A percentile compares a stretch with the other conserved stretches of the same genome.
Evolutionary conservation across 495 filamentous ascomycete species (phyloP).

Genomic region (Aspergillus affinis): DNA sequence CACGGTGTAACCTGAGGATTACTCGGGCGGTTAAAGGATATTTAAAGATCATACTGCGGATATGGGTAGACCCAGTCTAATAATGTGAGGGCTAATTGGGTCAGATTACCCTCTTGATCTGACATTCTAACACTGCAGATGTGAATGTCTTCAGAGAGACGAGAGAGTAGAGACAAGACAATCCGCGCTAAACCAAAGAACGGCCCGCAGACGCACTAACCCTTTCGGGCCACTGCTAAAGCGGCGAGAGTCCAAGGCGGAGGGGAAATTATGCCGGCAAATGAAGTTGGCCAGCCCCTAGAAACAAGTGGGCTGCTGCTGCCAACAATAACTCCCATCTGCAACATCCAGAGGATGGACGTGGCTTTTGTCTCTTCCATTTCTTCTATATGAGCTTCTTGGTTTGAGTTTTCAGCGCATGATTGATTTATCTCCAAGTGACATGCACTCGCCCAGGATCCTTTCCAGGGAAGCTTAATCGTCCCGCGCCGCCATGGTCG

Average conservation of each 20-base stretch:
- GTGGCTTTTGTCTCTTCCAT: too few species aligned
- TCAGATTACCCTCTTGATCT: too few species aligned
- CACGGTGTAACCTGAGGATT: background rate
- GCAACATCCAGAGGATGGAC: background rate
- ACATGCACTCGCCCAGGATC: background rate
- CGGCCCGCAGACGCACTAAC: background rate
- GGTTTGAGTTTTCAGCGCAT: background rate
- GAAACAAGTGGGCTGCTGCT: background rate
- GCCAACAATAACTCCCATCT: background rate
- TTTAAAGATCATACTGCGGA: background rate
- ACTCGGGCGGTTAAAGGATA: background rate
- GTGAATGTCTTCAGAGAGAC: too few species aligned
- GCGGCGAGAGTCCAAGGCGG: background rate
- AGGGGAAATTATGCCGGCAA: background rate
- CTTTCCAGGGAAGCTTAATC: conserved; percentile 9
- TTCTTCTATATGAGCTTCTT: too few species aligned
- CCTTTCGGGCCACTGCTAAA: background rate
- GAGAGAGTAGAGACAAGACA: too few species aligned
- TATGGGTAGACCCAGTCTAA: background rate
- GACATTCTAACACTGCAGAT: too few species aligned
- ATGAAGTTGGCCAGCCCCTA: background rate
- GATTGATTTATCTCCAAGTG: background rate
- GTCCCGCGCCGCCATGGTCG: conserved; percentile 22
- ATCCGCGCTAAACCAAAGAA: too few species aligned
- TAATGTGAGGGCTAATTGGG: background rate